Conservation (phyloP, 768 basidiomycete species). For the Psilocybe cyanescens region DNA sequence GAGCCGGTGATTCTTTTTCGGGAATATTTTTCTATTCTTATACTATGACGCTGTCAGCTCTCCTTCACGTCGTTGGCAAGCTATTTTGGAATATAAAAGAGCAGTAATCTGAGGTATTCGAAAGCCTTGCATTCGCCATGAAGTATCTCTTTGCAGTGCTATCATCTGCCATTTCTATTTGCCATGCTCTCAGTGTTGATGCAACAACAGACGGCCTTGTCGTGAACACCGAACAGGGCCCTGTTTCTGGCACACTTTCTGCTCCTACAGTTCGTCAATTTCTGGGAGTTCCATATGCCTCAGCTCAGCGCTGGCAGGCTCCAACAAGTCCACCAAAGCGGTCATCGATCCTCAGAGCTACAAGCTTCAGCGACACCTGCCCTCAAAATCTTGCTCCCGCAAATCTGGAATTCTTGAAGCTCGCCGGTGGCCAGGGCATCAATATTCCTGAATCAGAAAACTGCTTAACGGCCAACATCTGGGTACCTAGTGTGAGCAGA, state of each 20-base stretch:
- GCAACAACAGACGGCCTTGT: constrained; percentile 19
- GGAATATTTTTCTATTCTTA: neutral
- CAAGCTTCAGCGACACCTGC: constrained; percentile 34
- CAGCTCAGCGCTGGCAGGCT: constrained; percentile 35
- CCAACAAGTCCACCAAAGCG: constrained; percentile 28
- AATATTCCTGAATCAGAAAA: constrained; percentile 36
- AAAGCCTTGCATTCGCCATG: neutral
- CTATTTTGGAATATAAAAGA: neutral
- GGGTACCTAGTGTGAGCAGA: constrained; percentile 34
- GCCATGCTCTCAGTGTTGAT: neutral
- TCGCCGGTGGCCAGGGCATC: constrained; percentile 27
- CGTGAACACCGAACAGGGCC: constrained; percentile 35
- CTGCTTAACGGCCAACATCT: constrained; percentile 42
- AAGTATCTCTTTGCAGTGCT: neutral
- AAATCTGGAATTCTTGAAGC: constrained; percentile 26
- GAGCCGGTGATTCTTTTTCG: too few species aligned
- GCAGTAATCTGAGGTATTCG: neutral
- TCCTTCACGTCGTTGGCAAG: neutral
- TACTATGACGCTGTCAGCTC: neutral
- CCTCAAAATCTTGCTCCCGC: constrained; percentile 25
- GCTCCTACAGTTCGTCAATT: constrained; percentile 35
- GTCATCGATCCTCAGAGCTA: constrained; percentile 24
- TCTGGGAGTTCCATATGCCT: constrained; percentile 38
- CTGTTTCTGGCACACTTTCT: constrained; percentile 30
- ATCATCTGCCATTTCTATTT: neutral